A percentile compares a stretch with the other conserved stretches of the same genome.
These are phyloP conservation scores for Hamamelis virginiana DNA, from an alignment of 164 flowering plant genomes.

Conservation along the genomic window DNA sequence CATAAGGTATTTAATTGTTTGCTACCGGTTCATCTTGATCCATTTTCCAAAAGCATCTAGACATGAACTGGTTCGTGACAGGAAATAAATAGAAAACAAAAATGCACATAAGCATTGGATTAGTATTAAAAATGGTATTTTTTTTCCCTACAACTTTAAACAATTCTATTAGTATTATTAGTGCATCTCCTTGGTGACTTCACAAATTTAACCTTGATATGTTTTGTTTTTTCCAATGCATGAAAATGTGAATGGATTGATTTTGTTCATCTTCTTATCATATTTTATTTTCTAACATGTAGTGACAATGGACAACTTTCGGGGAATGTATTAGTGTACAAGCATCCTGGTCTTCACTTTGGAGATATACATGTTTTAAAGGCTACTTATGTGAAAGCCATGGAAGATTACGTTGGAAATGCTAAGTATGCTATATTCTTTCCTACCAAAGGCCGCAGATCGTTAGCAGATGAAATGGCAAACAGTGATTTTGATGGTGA, in stretches of 20 bases:
- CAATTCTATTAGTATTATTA: too few relatives aligned
- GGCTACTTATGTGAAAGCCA: constrained; percentile 50
- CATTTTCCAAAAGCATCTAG: not conserved
- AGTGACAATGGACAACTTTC: constrained; percentile 79
- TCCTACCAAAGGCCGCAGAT: constrained; percentile 60
- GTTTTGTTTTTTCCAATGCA: too few relatives aligned
- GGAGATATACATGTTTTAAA: constrained; percentile 75
- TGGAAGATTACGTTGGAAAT: constrained; percentile 61
- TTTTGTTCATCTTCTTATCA: not conserved
- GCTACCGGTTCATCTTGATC: not conserved
- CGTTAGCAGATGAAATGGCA: constrained; percentile 86
- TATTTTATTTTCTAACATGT: constrained; percentile 8
- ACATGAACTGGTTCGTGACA: too few relatives aligned
- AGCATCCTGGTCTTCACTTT: constrained; percentile 82
- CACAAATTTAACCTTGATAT: too few relatives aligned
- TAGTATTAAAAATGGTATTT: too few relatives aligned
- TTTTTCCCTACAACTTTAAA: too few relatives aligned
- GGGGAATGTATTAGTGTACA: constrained; percentile 72
- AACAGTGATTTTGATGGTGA: constrained; percentile 91
- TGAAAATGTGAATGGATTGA: not conserved
- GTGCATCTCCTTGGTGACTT: too few relatives aligned
- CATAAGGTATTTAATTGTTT: not conserved
- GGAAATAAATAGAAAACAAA: too few relatives aligned
- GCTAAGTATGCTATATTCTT: constrained; percentile 85
- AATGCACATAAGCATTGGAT: too few relatives aligned